Conservation (phyloP, 2,329 filamentous ascomycete genomes). For the Beauveria sp. region DNA sequence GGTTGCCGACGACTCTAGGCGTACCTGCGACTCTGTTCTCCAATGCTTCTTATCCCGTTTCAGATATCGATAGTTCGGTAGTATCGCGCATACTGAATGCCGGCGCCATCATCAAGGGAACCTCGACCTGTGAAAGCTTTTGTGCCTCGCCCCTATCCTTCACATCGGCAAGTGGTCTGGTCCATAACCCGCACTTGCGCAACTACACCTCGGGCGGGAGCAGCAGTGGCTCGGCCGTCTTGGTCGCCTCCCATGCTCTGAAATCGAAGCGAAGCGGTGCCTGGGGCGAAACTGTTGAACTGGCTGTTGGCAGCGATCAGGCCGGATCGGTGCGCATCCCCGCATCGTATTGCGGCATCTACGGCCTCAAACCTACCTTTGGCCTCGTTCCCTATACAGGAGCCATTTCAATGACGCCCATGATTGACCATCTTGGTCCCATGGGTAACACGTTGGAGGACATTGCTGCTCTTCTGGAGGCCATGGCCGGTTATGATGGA, state of each 20-base stretch:
- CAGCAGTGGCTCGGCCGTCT: not conserved
- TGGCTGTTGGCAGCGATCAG: slow-evolving; percentile 25
- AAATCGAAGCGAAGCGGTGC: not conserved
- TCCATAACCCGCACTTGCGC: slow-evolving; percentile 13
- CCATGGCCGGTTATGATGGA: not conserved
- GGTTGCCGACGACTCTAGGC: slow-evolving; percentile 20
- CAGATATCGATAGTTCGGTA: slow-evolving; percentile 15
- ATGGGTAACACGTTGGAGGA: slow-evolving; percentile 29
- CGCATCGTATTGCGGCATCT: slow-evolving; percentile 23
- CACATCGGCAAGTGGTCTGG: slow-evolving; percentile 21
- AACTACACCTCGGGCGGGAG: not conserved
- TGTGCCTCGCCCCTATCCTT: slow-evolving; percentile 22
- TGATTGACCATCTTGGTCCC: slow-evolving; percentile 38
- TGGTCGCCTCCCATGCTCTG: not conserved
- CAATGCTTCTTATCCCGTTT: not conserved
- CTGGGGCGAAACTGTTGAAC: slow-evolving; percentile 16
- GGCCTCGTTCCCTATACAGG: slow-evolving; percentile 38
- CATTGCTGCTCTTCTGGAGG: not conserved
- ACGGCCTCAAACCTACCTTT: slow-evolving; percentile 32
- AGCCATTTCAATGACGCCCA: slow-evolving; percentile 29
- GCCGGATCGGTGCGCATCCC: slow-evolving; percentile 26
- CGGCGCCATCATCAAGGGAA: slow-evolving; percentile 20
- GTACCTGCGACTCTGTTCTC: not conserved
- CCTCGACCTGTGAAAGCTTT: slow-evolving; percentile 23
- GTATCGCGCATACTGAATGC: slow-evolving; percentile 20